A percentile compares a stretch with the other conserved stretches of the same genome.
These are phyloP conservation scores for Umbelopsis sp. DNA, from an alignment of 192 early-diverging fungal species.

Conservation along the genomic window DNA sequence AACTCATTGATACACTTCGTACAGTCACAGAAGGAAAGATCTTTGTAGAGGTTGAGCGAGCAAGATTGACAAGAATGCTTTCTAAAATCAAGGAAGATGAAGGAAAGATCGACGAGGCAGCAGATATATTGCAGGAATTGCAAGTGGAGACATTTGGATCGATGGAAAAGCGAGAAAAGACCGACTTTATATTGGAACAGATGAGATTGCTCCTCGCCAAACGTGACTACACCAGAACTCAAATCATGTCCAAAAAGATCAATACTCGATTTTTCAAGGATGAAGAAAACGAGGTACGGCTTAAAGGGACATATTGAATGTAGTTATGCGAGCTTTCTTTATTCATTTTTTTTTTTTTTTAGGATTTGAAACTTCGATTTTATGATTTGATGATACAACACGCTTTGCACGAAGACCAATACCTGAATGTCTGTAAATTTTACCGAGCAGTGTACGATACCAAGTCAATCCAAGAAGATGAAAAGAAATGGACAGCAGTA, in stretches of 20 bases:
- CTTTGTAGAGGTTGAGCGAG: slow-evolving; percentile 98
- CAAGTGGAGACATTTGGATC: slow-evolving; percentile 99
- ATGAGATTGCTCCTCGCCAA: slow-evolving; percentile 95
- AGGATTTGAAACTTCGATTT: slow-evolving; percentile 95
- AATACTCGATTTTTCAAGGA: slow-evolving; percentile 93
- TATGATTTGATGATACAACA: slow-evolving; percentile 97
- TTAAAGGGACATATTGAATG: neutral
- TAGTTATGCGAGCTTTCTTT: neutral
- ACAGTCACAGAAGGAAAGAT: slow-evolving; percentile 99
- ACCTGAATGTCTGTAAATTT: slow-evolving; percentile 90
- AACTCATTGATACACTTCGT: slow-evolving; percentile 92
- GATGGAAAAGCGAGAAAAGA: slow-evolving; percentile 99
- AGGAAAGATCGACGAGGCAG: slow-evolving; percentile 88
- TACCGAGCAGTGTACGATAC: slow-evolving; percentile 92
- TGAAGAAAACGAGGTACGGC: slow-evolving; percentile 71
- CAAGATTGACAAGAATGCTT: slow-evolving; percentile 88
- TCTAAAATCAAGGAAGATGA: slow-evolving; percentile 89
- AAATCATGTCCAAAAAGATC: slow-evolving; percentile 96
- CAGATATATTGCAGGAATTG: slow-evolving; percentile 94
- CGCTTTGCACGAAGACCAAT: slow-evolving; percentile 88
- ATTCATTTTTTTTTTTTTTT: neutral
- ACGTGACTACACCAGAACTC: slow-evolving; percentile 87
- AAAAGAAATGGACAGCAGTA: slow-evolving; percentile 72
- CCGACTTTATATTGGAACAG: slow-evolving; percentile 98
- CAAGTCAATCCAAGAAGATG: slow-evolving; percentile 75